phyloP scores from a whole-genome alignment of 164 flowering plant species.

The Tinospora cordifolia region DNA sequence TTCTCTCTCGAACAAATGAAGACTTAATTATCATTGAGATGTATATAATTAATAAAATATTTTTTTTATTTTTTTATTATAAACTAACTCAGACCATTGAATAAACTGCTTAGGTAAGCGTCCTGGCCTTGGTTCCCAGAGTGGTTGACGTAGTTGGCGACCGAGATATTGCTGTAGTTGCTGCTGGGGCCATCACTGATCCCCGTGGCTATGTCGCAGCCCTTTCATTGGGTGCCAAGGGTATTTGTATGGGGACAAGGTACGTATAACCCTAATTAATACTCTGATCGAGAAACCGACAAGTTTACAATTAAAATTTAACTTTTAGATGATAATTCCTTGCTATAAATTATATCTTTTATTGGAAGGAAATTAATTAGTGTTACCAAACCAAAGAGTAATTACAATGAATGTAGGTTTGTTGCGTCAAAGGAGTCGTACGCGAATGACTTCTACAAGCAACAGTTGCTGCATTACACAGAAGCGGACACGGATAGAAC shows the following conservation, averaged over 20 bases:
- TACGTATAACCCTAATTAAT: no score
- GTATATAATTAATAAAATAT: no score
- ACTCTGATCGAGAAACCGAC: no score
- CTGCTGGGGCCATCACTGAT: slow-evolving; percentile 26
- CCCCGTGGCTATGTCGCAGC: slow-evolving; percentile 29
- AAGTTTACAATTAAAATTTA: no score
- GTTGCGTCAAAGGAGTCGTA: slow-evolving; percentile 26
- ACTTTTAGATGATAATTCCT: no score
- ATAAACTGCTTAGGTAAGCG: slow-evolving; percentile 13
- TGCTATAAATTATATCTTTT: no score
- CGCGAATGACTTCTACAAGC: slow-evolving; percentile 29
- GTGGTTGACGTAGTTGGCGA: slow-evolving; percentile 25
- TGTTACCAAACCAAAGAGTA: no score
- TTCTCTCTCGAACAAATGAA: no score
- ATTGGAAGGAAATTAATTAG: no score
- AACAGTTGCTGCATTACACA: slow-evolving; percentile 22
- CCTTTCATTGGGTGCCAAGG: slow-evolving; percentile 25
- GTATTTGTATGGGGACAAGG: slow-evolving; percentile 29
- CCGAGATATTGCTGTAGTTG: slow-evolving; percentile 21
- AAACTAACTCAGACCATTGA: not conserved
- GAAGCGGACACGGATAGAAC: slow-evolving; percentile 23
- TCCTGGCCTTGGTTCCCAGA: slow-evolving; percentile 26
- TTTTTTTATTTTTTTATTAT: no score
- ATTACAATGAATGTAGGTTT: no score
- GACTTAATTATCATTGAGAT: not conserved